phyloP scores from a whole-genome alignment of 345 rosid genomes.

The Populus simonii region DNA sequence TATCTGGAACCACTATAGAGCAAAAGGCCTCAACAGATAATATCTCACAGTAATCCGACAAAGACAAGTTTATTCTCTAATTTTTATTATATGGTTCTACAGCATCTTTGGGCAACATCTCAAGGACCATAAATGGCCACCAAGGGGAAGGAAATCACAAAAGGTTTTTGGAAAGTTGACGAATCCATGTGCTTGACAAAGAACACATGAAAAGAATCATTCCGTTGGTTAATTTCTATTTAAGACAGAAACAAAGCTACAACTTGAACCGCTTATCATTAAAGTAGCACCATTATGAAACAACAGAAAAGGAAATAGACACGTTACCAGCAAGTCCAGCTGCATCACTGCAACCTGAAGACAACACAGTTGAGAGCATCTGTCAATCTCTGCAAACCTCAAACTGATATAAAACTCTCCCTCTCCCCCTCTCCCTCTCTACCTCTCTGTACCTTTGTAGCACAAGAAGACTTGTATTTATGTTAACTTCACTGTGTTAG shows the following conservation, averaged over 20 bases:
- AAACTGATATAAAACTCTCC: background rate
- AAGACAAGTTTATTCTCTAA: too few species aligned
- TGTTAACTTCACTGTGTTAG: background rate
- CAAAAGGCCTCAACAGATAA: background rate
- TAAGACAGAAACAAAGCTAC: background rate
- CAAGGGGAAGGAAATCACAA: background rate
- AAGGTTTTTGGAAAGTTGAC: background rate
- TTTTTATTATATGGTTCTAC: too few species aligned
- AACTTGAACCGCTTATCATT: background rate
- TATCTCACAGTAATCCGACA: too few species aligned
- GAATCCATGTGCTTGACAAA: background rate
- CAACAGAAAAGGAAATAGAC: background rate
- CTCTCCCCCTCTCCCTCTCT: too few species aligned
- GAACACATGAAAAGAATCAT: background rate
- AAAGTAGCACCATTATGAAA: background rate
- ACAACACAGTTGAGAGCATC: constrained; percentile 24
- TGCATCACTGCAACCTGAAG: constrained; percentile 41
- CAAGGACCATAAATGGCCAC: background rate
- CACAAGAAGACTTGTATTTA: background rate
- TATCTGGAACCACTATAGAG: background rate
- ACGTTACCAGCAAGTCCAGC: constrained; percentile 51
- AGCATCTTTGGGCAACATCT: too few species aligned
- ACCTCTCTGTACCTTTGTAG: background rate
- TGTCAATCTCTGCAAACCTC: background rate
- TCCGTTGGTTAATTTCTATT: background rate